Percentiles rank a stretch among this genome's conserved stretches.
phyloP scores from a whole-genome alignment of 225 moss, liverwort and hornwort genomes.

The Anthoceros angustus region DNA sequence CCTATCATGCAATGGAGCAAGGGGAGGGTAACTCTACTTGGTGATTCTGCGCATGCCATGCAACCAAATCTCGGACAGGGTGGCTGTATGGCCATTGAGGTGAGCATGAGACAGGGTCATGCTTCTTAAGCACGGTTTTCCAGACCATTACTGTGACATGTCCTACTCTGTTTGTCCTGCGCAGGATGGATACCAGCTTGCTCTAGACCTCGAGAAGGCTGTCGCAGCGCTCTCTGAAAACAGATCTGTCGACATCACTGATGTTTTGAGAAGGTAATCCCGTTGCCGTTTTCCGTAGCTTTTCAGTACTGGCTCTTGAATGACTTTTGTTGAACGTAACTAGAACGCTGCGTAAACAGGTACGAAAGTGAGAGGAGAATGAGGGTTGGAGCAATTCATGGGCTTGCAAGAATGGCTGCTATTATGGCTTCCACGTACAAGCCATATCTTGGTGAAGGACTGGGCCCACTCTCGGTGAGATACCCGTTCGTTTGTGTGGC shows the following conservation, averaged over 20 bases:
- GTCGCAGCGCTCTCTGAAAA: constrained; percentile 13
- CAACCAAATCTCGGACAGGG: constrained; percentile 97
- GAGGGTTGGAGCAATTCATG: constrained; percentile 89
- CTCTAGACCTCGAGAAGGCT: constrained; percentile 61
- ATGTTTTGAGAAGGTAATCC: constrained; percentile 37
- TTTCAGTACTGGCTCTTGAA: too few relatives aligned
- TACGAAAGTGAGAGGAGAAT: constrained; percentile 69
- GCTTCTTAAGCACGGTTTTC: neutral
- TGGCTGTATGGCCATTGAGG: constrained; percentile 97
- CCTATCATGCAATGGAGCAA: constrained; percentile 88
- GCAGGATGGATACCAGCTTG: constrained; percentile 83
- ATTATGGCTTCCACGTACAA: constrained; percentile 97
- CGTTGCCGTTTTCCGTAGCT: too few relatives aligned
- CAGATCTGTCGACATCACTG: constrained; percentile 24
- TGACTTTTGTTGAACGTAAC: too few relatives aligned
- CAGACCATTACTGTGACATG: neutral
- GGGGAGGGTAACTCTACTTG: constrained; percentile 74
- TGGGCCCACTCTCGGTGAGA: constrained; percentile 61
- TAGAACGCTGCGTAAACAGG: constrained; percentile 11
- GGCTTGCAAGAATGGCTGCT: constrained; percentile 91
- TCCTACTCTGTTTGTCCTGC: constrained; percentile 6
- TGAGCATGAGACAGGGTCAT: constrained; percentile 5
- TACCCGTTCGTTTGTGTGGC: neutral
- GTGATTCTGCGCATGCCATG: constrained; percentile 98
- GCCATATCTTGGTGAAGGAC: constrained; percentile 86